Evolutionary conservation across 495 filamentous ascomycete species (phyloP), one percentile per base, ranked within the genome.

Genomic region (Pseudotulostoma volvatum): DNA sequence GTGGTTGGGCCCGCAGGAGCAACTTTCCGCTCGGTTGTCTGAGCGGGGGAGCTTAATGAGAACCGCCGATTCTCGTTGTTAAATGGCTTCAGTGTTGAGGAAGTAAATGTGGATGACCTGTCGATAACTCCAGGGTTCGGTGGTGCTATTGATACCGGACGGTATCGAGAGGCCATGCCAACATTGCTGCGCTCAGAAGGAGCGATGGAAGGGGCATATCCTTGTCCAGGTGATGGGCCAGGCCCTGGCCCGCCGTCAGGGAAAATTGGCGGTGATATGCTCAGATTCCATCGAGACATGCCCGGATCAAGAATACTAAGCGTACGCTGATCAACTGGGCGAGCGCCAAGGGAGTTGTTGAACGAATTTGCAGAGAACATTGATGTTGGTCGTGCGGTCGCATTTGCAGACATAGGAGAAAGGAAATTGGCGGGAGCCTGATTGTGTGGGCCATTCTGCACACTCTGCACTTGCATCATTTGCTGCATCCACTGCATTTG

Each of bases 151-250:
- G 83, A 87, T 0, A 97, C 86, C 0, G 92, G 87, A 9, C 92
- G 76, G 58, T 97, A 97, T n/a, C 90, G 76, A 25, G 83, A 76
- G 17, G 88, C 82, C 35, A 88, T 62, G 2, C 90, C 92, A 40
- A 95, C 68, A 53, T 85, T 96, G 59, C 84, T 94, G 36, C 90
- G 78, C 60, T 97, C 90, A 1, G 82, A 93, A 3, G 90, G 92
- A 3, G 90, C 87, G 40, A 96, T 88, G 3, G 77, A 81, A 2
- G 79, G 63, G 0, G 78, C 66, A 52, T 84, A 84, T 14, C 71
- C 69, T 37, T 56, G 51, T 13, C 54, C 52, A 19, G 38, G 43
- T 18, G 53, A 46, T 5, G 53, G 59, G 20, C 41, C 45, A 17
- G 62, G 59, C 3, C 55, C 50, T 41, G 49, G 43, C 4, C 35